These are phyloP conservation scores for Pinus taeda DNA, from an alignment of 75 land plant genomes.

Conservation along the genomic window DNA sequence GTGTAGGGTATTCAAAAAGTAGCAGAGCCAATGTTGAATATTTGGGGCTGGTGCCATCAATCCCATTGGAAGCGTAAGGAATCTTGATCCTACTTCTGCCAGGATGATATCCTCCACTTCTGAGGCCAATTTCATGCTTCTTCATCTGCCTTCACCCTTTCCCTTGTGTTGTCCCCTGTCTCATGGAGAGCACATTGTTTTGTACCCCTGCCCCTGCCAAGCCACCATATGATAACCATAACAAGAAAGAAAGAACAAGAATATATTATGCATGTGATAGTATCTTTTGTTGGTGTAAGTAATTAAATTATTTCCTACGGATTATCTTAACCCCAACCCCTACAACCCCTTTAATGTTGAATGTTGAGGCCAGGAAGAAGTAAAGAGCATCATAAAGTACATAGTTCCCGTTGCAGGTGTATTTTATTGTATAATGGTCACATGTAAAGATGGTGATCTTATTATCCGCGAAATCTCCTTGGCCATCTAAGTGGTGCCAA, in stretches of 20 bases:
- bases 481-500: constrained; percentile 32
- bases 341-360: too few species aligned
- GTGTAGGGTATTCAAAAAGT: neutral
- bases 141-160: neutral
- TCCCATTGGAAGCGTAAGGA: neutral
- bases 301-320: too few species aligned
- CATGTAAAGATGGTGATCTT: constrained; percentile 22
- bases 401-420: neutral
- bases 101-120: neutral
- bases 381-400: too few species aligned
- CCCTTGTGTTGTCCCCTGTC: neutral
- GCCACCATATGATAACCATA: too few species aligned
- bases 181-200: neutral
- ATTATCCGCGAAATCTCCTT: constrained; percentile 20
- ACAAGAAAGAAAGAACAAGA: too few species aligned
- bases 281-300: too few species aligned
- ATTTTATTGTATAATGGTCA: constrained; percentile 15
- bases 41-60: neutral
- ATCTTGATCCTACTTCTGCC: neutral
- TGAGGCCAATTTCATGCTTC: neutral
- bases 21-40: neutral
- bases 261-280: too few species aligned
- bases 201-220: too few species aligned
- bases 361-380: too few species aligned
- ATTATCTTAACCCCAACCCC: too few species aligned